Evolutionary conservation across 441 rosid species (phyloP).

Genomic region (Populus trichocarpa): DNA sequence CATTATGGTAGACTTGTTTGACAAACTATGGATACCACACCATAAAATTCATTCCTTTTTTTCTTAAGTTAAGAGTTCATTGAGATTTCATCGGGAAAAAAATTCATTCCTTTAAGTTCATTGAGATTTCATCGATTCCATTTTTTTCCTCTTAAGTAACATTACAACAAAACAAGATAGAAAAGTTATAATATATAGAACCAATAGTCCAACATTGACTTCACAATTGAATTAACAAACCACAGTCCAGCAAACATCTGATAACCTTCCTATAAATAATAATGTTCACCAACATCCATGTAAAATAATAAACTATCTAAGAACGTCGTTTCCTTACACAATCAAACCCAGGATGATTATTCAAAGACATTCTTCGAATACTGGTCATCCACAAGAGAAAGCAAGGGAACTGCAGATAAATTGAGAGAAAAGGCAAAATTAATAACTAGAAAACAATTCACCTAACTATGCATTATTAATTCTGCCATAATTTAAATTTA

Average conservation of each 20-base stretch:
- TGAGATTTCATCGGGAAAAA: not conserved
- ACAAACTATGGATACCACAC: too few species aligned
- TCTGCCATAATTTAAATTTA: not conserved
- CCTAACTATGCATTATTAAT: not conserved
- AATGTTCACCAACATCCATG: not conserved
- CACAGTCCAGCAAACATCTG: not conserved
- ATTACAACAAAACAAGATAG: not conserved
- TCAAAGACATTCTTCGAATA: constrained; percentile 77
- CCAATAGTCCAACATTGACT: not conserved
- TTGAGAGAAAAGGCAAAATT: constrained; percentile 10
- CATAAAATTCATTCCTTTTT: not conserved
- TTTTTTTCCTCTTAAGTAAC: not conserved
- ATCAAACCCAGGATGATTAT: constrained; percentile 93
- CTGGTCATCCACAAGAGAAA: constrained; percentile 79
- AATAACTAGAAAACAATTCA: not conserved
- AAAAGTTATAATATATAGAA: not conserved
- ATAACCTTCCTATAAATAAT: not conserved
- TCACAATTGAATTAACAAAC: not conserved
- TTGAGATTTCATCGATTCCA: not conserved
- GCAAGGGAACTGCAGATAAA: constrained; percentile 66
- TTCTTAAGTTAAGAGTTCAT: not conserved
- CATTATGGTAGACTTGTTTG: too few species aligned
- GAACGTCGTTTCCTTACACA: constrained; percentile 48
- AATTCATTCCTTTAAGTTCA: not conserved
- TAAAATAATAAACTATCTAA: not conserved